Base-by-base conservation (phyloP, 257 asterid genomes). In the Forsythia viridissima region DNA sequence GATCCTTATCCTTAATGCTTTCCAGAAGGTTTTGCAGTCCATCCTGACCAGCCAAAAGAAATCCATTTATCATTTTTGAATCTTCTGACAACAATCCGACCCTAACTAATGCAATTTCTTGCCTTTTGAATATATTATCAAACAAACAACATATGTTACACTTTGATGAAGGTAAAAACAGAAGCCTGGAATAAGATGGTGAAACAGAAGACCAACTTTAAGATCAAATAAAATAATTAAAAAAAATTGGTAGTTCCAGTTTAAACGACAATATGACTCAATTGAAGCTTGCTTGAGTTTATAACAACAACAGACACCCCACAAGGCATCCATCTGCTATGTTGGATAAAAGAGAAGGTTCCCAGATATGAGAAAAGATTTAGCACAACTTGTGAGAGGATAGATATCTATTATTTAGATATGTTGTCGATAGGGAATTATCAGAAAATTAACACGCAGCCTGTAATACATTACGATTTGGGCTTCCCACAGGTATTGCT, bases 21-120 rank as follows among this genome's bases (percentile, higher is more conserved):
- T 87, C 79, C 51, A 95, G 89, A 81, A 95, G 96, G 80, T 77
- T 82, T 82, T 95, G 92, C 80, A 95, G 78, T 84, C 99, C 99
- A 88, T 87, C 94, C 99, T 95, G 87, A 76, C 74, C 59, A 81
- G 48, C 76, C 73, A 75, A 52, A 78, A 51, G 41, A 79, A 67
- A 78, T 59, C 69, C 42, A 8, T 63, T 63, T 12, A 63, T 79
- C 59, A 81, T 48, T 72, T 44, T 39, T 13, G 21, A 42, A 70
- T 70, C 72, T 16, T 44, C 38, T 30, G 51, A 69, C 76, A 76
- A 72, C 61, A 59, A 59, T 37, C 41, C 75, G 3, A 20, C 13
- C 55, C 11, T 18, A 51, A 66, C 24, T 40, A 76, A 42, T 42
- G 8, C 76, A 65, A 42, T 15, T 20, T 13, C 48, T 41, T 76